phyloP scores from a whole-genome alignment of 495 filamentous ascomycete species.

The Lasiosphaeris hirsuta region DNA sequence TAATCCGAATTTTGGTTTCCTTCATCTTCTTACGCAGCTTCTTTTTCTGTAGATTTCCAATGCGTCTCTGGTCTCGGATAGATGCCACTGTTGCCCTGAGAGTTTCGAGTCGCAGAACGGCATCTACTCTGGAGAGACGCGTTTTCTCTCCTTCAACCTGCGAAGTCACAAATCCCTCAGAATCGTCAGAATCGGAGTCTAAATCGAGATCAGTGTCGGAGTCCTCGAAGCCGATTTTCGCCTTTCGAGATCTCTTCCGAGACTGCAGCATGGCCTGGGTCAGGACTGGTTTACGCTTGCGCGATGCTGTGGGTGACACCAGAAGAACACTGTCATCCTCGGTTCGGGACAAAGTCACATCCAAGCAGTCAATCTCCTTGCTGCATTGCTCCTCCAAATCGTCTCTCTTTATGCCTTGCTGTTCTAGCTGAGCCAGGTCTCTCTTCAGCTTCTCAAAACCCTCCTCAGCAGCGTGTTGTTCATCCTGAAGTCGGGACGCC shows the following conservation, averaged over 20 bases:
- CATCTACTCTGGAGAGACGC: slow-evolving; percentile 6
- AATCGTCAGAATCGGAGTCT: slow-evolving; percentile 1
- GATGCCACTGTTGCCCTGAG: slow-evolving; percentile 11
- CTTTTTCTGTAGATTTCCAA: slow-evolving; percentile 32
- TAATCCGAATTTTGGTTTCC: slow-evolving; percentile 23
- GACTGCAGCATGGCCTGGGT: neutral
- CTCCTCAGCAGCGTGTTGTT: neutral
- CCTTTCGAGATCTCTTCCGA: neutral
- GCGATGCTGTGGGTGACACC: slow-evolving; percentile 42
- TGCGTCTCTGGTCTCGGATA: slow-evolving; percentile 16
- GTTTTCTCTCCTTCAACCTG: neutral
- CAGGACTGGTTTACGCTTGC: slow-evolving; percentile 20
- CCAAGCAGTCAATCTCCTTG: neutral
- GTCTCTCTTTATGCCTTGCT: too few species aligned
- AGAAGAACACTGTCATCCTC: slow-evolving; percentile 11
- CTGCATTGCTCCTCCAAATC: neutral
- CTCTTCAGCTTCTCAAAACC: slow-evolving; percentile 35
- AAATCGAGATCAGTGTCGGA: neutral
- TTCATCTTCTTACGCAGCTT: neutral
- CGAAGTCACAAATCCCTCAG: neutral
- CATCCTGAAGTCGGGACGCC: slow-evolving; percentile 10
- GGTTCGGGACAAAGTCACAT: neutral
- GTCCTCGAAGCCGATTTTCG: neutral
- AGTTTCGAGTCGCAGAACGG: neutral
- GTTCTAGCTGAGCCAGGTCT: neutral